phyloP scores from a whole-genome alignment of 371 early-diverging fungal species.

The Actinomortierella wolfii region DNA sequence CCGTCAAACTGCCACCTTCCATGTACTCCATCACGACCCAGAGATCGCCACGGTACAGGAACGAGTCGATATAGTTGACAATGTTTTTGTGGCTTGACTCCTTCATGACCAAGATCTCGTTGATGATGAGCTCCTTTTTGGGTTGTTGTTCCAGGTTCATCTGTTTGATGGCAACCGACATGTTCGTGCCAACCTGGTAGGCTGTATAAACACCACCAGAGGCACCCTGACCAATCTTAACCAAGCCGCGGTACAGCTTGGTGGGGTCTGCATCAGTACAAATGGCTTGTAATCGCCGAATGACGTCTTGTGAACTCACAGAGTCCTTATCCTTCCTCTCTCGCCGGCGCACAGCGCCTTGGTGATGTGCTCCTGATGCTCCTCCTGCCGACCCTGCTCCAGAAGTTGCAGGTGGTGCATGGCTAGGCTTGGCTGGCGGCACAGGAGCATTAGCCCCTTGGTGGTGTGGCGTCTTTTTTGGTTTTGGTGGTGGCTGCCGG shows the following conservation, averaged over 20 bases:
- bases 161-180: slow-evolving; percentile 91
- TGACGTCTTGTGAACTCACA: slow-evolving; percentile 68
- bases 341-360: slow-evolving; percentile 18
- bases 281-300: slow-evolving; percentile 82
- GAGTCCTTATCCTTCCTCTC: slow-evolving; percentile 54
- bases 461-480: slow-evolving; percentile 29
- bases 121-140: slow-evolving; percentile 95
- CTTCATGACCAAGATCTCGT: slow-evolving; percentile 95
- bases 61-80: slow-evolving; percentile 96
- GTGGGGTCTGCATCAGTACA: slow-evolving; percentile 92
- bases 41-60: slow-evolving; percentile 84
- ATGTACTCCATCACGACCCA: slow-evolving; percentile 98
- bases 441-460: slow-evolving; percentile 17
- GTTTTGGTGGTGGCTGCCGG: slow-evolving; percentile 26
- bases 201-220: slow-evolving; percentile 95
- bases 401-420: slow-evolving; percentile 11
- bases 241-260: slow-evolving; percentile 72
- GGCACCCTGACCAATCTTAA: slow-evolving; percentile 96
- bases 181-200: slow-evolving; percentile 66
- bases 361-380: slow-evolving; percentile 26
- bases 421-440: slow-evolving; percentile 12
- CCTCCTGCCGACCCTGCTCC: slow-evolving; percentile 27
- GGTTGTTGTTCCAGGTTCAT: slow-evolving; percentile 96
- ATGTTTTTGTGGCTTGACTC: slow-evolving; percentile 91
- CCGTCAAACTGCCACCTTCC: slow-evolving; percentile 95